A percentile compares a stretch with the other conserved stretches of the same genome.
phyloP scores from a whole-genome alignment of 768 basidiomycete genomes.

The Serendipita indica region DNA sequence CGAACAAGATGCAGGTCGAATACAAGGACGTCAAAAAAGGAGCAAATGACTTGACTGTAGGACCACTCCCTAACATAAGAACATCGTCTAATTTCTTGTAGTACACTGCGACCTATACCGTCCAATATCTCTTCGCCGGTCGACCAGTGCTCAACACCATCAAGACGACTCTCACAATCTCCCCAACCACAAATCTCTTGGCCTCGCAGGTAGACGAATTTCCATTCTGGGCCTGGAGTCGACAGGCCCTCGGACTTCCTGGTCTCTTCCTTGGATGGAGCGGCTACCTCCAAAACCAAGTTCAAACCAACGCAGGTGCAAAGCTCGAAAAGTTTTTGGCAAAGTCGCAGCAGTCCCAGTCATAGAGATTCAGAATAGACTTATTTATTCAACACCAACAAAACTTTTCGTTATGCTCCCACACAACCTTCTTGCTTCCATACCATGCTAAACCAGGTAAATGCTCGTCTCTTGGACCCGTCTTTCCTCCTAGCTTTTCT shows the following conservation, averaged over 20 bases:
- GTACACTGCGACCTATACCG: conserved; percentile 6
- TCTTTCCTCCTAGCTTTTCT: conserved; percentile 22
- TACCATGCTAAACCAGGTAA: conserved; percentile 38
- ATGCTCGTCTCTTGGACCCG: conserved; percentile 25
- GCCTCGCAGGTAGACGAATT: background rate
- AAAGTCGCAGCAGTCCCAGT: background rate
- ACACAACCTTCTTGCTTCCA: conserved; percentile 27
- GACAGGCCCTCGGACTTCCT: conserved; percentile 1
- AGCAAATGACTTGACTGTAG: background rate
- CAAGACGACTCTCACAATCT: background rate
- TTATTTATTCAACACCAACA: conserved; percentile 9
- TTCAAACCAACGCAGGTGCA: background rate
- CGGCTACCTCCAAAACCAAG: background rate
- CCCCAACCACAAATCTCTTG: background rate
- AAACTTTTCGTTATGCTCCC: conserved; percentile 38
- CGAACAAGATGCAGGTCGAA: conserved; percentile 6
- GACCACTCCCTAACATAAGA: background rate
- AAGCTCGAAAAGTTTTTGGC: background rate
- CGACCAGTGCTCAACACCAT: background rate
- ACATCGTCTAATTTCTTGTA: background rate
- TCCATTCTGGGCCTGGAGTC: background rate
- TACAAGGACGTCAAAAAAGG: conserved; percentile 9
- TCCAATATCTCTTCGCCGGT: background rate
- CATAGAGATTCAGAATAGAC: too few relatives aligned
- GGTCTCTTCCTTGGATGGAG: conserved; percentile 1